A percentile compares a stretch with the other conserved stretches of the same genome.
Conservation (phyloP, 352 stramenopile species). For the Pythium aquatile region DNA sequence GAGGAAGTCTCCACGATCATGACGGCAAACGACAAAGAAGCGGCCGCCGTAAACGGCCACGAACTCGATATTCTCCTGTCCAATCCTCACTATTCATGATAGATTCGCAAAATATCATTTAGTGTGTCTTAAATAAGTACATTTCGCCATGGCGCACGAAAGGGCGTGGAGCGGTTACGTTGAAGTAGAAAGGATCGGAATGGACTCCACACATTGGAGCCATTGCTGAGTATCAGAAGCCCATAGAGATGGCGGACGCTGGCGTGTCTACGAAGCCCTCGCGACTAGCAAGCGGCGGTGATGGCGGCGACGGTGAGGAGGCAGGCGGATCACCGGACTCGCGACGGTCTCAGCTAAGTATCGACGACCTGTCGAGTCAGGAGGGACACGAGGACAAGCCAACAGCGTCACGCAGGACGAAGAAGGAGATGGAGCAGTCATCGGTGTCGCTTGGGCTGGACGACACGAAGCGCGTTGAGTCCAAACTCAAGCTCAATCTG, state of each 20-base stretch:
- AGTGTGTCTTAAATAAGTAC: not conserved
- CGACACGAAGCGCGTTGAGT: constrained; percentile 41
- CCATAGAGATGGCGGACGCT: not conserved
- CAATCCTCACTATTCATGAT: not conserved
- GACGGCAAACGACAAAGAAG: not conserved
- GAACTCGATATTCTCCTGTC: too few species aligned
- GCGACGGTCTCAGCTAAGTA: constrained; percentile 34
- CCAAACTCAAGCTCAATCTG: constrained; percentile 49
- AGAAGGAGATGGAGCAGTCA: not conserved
- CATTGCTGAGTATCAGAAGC: not conserved
- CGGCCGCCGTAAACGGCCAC: not conserved
- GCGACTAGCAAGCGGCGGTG: not conserved
- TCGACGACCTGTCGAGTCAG: constrained; percentile 46
- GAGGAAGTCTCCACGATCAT: not conserved
- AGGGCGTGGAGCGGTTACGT: constrained; percentile 4
- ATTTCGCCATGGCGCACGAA: not conserved
- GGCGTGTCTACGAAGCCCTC: not conserved
- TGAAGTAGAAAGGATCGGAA: not conserved
- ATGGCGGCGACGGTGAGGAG: not conserved
- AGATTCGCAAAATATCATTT: not conserved
- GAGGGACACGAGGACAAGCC: constrained; percentile 7
- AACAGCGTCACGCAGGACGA: constrained; percentile 16
- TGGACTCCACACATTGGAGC: not conserved
- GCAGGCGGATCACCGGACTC: constrained; percentile 12
- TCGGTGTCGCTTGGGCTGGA: constrained; percentile 10